These are phyloP conservation scores for Crithidia expoeki DNA, from an alignment of 208 protist genomes.

Conservation along the genomic window DNA sequence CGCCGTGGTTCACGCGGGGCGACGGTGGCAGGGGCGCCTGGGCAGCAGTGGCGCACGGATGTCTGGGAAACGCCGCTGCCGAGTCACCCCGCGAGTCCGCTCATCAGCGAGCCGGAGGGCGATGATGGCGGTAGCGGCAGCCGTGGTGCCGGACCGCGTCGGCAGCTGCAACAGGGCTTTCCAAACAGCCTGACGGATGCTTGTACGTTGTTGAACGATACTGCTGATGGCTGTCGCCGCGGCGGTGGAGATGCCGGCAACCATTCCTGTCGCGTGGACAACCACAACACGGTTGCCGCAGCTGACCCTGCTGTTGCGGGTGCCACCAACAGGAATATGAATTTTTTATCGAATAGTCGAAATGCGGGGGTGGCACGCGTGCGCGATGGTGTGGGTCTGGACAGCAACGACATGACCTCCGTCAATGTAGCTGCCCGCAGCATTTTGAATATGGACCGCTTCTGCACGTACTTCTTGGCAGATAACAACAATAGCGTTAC, in stretches of 20 bases:
- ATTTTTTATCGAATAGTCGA: not conserved
- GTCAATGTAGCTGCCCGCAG: conserved; percentile 22
- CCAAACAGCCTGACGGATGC: not conserved
- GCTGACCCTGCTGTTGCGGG: no score
- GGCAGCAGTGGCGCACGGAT: conserved; percentile 12
- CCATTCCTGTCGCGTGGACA: not conserved
- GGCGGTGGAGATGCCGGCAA: not conserved
- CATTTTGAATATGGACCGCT: conserved; percentile 60
- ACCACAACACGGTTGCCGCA: no score
- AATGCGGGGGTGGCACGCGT: not conserved
- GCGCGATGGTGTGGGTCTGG: not conserved
- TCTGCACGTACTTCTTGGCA: conserved; percentile 57
- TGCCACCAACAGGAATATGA: not conserved
- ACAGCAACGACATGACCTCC: not conserved
- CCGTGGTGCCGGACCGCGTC: not conserved
- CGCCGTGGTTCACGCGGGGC: not conserved
- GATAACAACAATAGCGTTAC: conserved; percentile 8
- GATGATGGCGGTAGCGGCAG: no score
- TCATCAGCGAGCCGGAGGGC: not conserved
- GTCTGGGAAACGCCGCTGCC: conserved; percentile 24
- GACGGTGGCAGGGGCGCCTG: not conserved
- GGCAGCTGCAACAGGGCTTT: not conserved
- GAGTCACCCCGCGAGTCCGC: conserved; percentile 3
- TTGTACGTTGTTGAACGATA: not conserved
- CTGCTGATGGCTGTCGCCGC: not conserved